phyloP scores from a whole-genome alignment of 2,329 filamentous ascomycete species.

The Plectosphaerella cucumerina region DNA sequence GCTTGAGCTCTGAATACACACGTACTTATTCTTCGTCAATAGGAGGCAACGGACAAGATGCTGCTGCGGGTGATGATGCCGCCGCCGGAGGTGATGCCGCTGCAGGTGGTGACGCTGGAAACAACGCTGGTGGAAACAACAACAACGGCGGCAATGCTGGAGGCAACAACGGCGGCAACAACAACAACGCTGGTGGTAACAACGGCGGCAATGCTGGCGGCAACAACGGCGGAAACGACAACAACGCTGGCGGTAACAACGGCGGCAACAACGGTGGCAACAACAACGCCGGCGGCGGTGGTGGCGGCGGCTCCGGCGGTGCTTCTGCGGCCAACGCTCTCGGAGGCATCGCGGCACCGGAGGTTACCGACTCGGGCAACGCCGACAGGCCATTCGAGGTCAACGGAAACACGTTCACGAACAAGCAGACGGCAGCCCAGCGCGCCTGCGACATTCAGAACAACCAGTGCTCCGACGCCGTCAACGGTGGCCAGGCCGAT shows the following conservation, averaged over 20 bases:
- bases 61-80: too few species aligned
- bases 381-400: constrained; percentile 49
- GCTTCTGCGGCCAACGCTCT: constrained; percentile 31
- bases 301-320: constrained; percentile 18
- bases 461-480: constrained; percentile 54
- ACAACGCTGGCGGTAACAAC: constrained; percentile 7
- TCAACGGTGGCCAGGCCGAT: constrained; percentile 42
- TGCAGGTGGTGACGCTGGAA: neutral
- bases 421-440: constrained; percentile 50
- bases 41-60: too few species aligned
- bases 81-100: neutral
- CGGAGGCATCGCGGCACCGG: constrained; percentile 48
- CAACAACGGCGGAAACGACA: neutral
- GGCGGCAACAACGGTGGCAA: constrained; percentile 5
- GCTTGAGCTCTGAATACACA: neutral
- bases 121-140: constrained; percentile 2
- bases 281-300: constrained; percentile 4
- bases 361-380: constrained; percentile 43
- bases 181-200: constrained; percentile 3
- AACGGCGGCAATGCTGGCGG: constrained; percentile 4
- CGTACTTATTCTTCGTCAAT: too few species aligned
- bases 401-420: constrained; percentile 54
- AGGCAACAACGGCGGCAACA: constrained; percentile 4
- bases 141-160: neutral
- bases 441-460: constrained; percentile 61